Evolutionary conservation across 2,329 filamentous ascomycete genomes (phyloP).

Genomic region (Talaromyces islandicus): DNA sequence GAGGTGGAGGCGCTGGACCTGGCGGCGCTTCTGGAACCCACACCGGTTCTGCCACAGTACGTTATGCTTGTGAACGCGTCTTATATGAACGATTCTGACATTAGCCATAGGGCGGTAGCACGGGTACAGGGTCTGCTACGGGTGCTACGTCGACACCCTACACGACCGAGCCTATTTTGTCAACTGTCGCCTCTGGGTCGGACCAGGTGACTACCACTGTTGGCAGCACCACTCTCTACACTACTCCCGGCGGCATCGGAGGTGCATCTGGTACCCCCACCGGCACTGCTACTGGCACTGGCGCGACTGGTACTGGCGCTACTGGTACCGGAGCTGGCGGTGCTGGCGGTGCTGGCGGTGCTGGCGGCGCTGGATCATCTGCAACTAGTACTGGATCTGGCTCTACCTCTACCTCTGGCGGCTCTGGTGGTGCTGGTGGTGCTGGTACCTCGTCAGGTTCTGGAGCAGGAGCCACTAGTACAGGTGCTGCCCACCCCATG

Average conservation of each 20-base stretch:
- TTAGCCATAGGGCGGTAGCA: conserved; percentile 11
- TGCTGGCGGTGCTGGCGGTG: not conserved
- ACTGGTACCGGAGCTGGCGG: not conserved
- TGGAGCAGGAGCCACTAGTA: conserved; percentile 12
- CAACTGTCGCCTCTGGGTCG: conserved; percentile 12
- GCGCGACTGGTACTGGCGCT: not conserved
- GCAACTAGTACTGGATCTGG: not conserved
- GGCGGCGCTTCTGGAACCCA: not conserved
- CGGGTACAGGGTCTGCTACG: conserved; percentile 8
- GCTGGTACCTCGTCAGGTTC: conserved; percentile 16
- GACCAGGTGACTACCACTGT: conserved; percentile 13
- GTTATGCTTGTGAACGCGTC: not conserved
- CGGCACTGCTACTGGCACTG: conserved; percentile 11
- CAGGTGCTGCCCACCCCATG: conserved; percentile 22
- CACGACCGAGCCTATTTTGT: conserved; percentile 4
- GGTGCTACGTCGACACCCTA: conserved; percentile 17
- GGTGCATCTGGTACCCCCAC: conserved; percentile 9
- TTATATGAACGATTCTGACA: not conserved
- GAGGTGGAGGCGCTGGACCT: not conserved
- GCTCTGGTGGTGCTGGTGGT: not conserved
- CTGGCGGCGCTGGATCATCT: conserved; percentile 3
- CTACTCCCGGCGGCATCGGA: conserved; percentile 10
- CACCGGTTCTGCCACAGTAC: conserved; percentile 1
- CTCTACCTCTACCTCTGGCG: conserved; percentile 13
- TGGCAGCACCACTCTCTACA: conserved; percentile 19